phyloP scores from a whole-genome alignment of 2,329 filamentous ascomycete species.

The Pestalotiopsis sp. region DNA sequence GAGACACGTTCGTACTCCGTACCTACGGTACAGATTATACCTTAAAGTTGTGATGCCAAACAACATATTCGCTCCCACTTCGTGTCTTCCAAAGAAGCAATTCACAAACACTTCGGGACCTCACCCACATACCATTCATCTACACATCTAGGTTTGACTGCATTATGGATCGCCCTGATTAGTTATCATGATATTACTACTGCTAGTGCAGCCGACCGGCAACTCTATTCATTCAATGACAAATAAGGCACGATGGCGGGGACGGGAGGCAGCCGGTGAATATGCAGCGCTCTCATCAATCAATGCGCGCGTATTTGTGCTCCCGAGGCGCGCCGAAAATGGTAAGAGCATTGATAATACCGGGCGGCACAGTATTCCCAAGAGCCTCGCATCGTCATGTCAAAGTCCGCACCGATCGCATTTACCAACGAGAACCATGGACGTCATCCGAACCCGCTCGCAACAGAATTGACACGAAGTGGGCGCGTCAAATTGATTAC shows the following conservation, averaged over 20 bases:
- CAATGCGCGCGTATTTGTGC: background rate
- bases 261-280: background rate
- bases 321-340: background rate
- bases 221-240: background rate
- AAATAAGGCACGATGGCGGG: background rate
- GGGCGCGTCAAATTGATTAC: conserved; percentile 11
- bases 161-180: background rate
- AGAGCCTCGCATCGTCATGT: background rate
- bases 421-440: background rate
- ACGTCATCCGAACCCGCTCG: background rate
- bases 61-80: too few relatives aligned
- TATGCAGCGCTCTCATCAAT: background rate
- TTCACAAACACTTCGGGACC: background rate
- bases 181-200: background rate
- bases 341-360: background rate
- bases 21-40: background rate
- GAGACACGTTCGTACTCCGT: background rate
- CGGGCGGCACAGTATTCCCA: background rate
- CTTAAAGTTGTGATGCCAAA: too few relatives aligned
- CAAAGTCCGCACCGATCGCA: background rate
- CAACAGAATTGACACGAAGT: background rate
- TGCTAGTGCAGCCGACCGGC: background rate
- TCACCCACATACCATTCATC: too few relatives aligned
- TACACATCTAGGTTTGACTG: too few relatives aligned
- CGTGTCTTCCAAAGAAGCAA: background rate